A percentile compares a stretch with the other conserved stretches of the same genome.
Evolutionary conservation across 2,329 filamentous ascomycete genomes (phyloP).

Genomic region (Aureobasidium subglaciale): DNA sequence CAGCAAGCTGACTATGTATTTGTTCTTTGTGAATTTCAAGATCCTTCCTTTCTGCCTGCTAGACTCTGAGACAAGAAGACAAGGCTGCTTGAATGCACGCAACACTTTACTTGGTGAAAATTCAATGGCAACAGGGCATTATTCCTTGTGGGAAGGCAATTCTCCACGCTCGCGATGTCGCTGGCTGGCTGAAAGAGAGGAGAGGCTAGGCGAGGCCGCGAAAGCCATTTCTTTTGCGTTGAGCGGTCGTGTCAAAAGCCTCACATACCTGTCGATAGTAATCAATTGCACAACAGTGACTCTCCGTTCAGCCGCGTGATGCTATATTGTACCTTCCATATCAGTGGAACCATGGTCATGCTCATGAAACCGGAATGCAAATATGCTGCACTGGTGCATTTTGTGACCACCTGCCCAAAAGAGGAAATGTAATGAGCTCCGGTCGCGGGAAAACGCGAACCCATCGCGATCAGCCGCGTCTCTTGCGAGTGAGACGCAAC

Average conservation of each 20-base stretch:
- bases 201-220: background rate
- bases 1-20: background rate
- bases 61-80: background rate
- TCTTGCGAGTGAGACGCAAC: background rate
- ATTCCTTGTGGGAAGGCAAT: background rate
- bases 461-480: slow-evolving; percentile 8
- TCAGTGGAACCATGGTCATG: too few relatives aligned
- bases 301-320: background rate
- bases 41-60: background rate
- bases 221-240: background rate
- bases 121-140: background rate
- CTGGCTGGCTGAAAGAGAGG: background rate
- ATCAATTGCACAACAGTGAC: background rate
- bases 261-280: background rate
- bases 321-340: too few relatives aligned
- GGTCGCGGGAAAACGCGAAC: background rate
- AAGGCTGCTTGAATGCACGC: background rate
- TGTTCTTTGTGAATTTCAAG: background rate
- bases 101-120: background rate
- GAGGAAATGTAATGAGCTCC: slow-evolving; percentile 3
- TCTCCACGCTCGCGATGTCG: background rate
- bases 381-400: too few relatives aligned
- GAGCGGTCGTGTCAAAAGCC: background rate
- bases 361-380: too few relatives aligned
- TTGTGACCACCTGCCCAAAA: background rate